Evolutionary conservation across 2,329 filamentous ascomycete species (phyloP).

Genomic region (Aspergillus viridinutans): DNA sequence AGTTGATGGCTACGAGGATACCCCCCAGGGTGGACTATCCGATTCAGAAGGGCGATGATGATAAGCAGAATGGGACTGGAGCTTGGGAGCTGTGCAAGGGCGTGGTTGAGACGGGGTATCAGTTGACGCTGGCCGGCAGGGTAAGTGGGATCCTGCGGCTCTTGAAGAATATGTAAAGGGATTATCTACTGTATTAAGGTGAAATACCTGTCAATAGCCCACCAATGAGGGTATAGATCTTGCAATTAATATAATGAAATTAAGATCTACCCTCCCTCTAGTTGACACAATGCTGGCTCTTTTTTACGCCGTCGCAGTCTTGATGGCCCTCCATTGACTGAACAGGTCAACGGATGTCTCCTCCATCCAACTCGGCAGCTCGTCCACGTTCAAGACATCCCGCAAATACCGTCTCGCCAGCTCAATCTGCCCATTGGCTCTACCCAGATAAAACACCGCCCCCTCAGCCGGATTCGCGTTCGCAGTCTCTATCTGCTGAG

Average conservation of each 20-base stretch:
- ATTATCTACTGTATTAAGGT: background rate
- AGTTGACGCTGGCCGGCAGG: constrained; percentile 40
- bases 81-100: constrained; percentile 57
- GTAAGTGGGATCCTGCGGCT: constrained; percentile 35
- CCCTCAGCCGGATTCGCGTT: constrained; percentile 9
- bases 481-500: constrained; percentile 18
- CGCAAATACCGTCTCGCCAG: constrained; percentile 20
- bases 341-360: constrained; percentile 17
- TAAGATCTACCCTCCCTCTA: background rate
- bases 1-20: constrained; percentile 65
- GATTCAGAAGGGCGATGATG: constrained; percentile 57
- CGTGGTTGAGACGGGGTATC: constrained; percentile 45
- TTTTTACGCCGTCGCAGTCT: background rate
- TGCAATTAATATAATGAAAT: constrained; percentile 3
- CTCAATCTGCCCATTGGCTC: constrained; percentile 15
- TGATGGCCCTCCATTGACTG: background rate
- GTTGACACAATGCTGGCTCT: background rate
- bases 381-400: constrained; percentile 22
- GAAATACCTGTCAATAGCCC: background rate
- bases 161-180: constrained; percentile 33
- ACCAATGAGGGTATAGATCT: background rate
- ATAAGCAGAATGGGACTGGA: constrained; percentile 50
- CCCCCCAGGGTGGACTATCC: constrained; percentile 79
- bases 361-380: constrained; percentile 21
- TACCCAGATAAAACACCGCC: constrained; percentile 25